phyloP scores from a whole-genome alignment of 2,329 filamentous ascomycete genomes.

The Aurifilum marmelostoma region DNA sequence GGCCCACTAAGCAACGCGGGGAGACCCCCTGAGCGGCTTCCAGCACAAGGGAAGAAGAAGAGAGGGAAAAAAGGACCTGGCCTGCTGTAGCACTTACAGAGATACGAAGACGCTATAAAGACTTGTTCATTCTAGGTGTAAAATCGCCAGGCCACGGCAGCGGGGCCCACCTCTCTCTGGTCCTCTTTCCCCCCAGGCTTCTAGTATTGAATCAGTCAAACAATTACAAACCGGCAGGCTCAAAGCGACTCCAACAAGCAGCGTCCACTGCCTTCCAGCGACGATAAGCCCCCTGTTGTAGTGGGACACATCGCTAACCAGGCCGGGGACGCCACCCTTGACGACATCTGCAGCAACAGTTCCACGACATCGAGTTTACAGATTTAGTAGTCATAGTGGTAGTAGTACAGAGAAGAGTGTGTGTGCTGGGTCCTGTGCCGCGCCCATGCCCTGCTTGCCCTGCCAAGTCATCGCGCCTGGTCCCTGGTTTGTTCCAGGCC shows the following conservation, averaged over 20 bases:
- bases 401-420: background rate
- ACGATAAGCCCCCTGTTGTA: background rate
- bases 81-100: background rate
- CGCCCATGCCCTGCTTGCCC: background rate
- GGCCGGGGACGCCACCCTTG: no score
- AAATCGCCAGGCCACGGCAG: no score
- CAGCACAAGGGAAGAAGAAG: background rate
- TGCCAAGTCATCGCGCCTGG: background rate
- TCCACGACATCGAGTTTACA: background rate
- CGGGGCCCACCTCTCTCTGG: no score
- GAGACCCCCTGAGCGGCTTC: background rate
- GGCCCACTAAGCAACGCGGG: slow-evolving; percentile 4
- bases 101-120: background rate
- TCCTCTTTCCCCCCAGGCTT: no score
- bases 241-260: no score
- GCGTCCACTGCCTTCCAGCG: no score
- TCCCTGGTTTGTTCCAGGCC: background rate
- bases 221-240: background rate
- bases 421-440: background rate
- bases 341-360: background rate
- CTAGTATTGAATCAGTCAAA: no score
- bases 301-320: background rate
- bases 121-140: background rate
- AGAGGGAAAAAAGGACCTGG: background rate
- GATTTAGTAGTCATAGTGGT: no score